Percentiles rank a stretch among this genome's conserved stretches.
Conservation (phyloP, 352 stramenopile genomes). For the Globisporangium takayamanum region DNA sequence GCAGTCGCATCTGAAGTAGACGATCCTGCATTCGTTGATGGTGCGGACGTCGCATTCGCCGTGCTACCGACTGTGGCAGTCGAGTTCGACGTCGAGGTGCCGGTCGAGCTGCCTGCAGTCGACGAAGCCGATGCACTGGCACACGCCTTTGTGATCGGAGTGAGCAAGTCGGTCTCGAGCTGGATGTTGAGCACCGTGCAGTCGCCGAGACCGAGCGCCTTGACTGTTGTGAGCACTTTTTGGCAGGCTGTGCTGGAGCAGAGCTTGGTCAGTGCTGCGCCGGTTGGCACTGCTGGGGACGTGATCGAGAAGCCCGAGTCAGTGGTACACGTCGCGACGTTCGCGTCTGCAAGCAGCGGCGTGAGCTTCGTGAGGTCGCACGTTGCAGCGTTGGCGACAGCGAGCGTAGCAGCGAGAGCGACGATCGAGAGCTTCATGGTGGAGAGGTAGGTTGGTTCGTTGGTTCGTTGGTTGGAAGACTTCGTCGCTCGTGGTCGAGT, state of each 20-base stretch:
- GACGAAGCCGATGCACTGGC: not conserved
- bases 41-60: not conserved
- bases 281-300: constrained; percentile 2
- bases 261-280: constrained; percentile 12
- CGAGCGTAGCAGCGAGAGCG: constrained; percentile 1
- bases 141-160: constrained; percentile 10
- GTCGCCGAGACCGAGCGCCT: constrained; percentile 21
- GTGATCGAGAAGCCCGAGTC: constrained; percentile 24
- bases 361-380: constrained; percentile 11
- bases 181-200: constrained; percentile 18
- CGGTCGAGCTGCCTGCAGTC: not conserved
- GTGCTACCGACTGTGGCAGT: not conserved
- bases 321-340: constrained; percentile 1
- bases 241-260: constrained; percentile 20
- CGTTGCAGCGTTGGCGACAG: constrained; percentile 1
- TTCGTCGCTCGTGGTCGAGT: too few species aligned
- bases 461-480: too few species aligned
- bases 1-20: too few species aligned
- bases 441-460: not conserved
- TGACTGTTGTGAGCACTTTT: constrained; percentile 13
- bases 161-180: constrained; percentile 19
- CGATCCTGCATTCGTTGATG: too few species aligned
- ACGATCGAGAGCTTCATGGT: constrained; percentile 12
- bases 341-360: constrained; percentile 2
- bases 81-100: not conserved